Evolutionary conservation across 495 filamentous ascomycete species (phyloP), one percentile per base, ranked within the genome.

Genomic region (Aspergillus heteromorphus): DNA sequence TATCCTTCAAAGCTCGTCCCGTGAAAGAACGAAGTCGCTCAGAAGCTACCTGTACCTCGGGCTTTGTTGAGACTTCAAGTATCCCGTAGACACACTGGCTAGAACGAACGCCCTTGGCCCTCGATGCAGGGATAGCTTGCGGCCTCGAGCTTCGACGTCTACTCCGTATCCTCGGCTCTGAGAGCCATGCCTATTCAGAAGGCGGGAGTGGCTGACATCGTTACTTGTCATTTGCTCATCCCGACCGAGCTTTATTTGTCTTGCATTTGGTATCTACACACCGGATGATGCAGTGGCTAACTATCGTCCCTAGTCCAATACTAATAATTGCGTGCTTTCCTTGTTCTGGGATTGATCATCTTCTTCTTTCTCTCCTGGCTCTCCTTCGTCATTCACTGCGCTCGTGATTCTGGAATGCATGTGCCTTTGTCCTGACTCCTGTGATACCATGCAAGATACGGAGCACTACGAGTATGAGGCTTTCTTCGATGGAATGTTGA

Each of bases 191-290:
- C 17, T 21, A 13, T 40, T 25, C 20, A 51, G 40, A 51, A 40
- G 16, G 38, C 49, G 43, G 59, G 43, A 53, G 59, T 56, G 52
- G 59, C 55, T 62, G 49, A 45, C 43, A 38, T 29, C 41, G 48
- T 52, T 57, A 29, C 34, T 49, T 57, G 54, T 49, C 49, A 51
- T 51, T 43, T 48, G 18, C 25, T 27, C 36, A 17, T 17, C 49
- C 49, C 49, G 7, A 30, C 38, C 20, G 25, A 17, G 27, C n/a
- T 42, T 11, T 4, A n/a, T 42, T 29, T 40, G 13, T 8, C 34
- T 19, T 41, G n/a, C 42, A 34, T 2, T 29, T 47, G 43, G 11
- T 38, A 38, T n/a, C n/a, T n/a, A n/a, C n/a, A n/a, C n/a, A n/a
- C 34, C 5, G 34, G 11, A 13, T 38, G 13, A 52, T 31, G 23